These are phyloP conservation scores for Pseudofabraea citricarpa DNA, from an alignment of 2,329 filamentous ascomycete genomes.

Conservation along the genomic window DNA sequence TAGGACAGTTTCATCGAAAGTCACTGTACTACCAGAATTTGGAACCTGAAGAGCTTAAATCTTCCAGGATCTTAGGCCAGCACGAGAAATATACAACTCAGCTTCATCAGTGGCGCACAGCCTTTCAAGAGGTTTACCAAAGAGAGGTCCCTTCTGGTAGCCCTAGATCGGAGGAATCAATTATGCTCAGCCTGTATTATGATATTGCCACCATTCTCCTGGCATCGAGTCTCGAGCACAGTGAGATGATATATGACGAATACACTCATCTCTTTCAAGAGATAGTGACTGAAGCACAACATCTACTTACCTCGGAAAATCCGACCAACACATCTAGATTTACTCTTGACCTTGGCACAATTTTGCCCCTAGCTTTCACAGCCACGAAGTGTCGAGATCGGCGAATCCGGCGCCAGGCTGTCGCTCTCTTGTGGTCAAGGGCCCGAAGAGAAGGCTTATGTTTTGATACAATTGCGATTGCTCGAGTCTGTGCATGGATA, in stretches of 20 bases:
- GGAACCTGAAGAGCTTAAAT: conserved; percentile 19
- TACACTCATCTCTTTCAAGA: conserved; percentile 23
- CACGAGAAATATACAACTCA: conserved; percentile 25
- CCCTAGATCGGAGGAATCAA: conserved; percentile 17
- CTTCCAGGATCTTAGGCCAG: conserved; percentile 20
- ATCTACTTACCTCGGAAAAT: conserved; percentile 23
- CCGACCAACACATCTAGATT: conserved; percentile 25
- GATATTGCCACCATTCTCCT: conserved; percentile 25
- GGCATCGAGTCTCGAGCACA: conserved; percentile 23
- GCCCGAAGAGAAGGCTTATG: conserved; percentile 26
- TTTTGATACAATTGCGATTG: conserved; percentile 26
- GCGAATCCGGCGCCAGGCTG: conserved; percentile 22
- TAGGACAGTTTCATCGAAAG: conserved; percentile 26
- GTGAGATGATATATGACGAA: conserved; percentile 25
- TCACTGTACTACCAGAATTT: conserved; percentile 21
- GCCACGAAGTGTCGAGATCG: conserved; percentile 26
- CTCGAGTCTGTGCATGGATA: conserved; percentile 26
- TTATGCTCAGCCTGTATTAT: conserved; percentile 27
- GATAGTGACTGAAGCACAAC: conserved; percentile 23
- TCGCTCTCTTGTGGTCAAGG: conserved; percentile 25
- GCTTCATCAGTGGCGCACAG: conserved; percentile 22
- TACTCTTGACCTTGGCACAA: conserved; percentile 27
- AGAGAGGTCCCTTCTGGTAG: conserved; percentile 19
- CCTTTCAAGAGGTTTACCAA: conserved; percentile 22
- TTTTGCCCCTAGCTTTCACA: conserved; percentile 25